phyloP scores from a whole-genome alignment of 805 yeast genomes.

The Saccharomycopsis synnaedendra region DNA sequence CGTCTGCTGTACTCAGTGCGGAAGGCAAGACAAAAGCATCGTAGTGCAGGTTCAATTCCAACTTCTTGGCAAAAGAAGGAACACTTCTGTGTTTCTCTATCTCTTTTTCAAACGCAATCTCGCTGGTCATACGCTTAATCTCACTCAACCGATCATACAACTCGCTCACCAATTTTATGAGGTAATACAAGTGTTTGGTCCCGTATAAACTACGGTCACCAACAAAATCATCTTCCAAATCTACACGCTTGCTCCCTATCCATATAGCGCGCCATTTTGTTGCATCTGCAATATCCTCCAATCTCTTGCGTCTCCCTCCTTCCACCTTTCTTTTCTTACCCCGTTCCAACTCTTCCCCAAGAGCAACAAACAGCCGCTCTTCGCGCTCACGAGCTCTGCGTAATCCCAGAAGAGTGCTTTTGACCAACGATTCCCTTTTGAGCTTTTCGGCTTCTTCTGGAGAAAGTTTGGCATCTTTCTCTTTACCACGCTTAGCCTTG shows the following conservation, averaged over 20 bases:
- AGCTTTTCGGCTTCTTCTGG: background rate
- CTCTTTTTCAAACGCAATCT: constrained; percentile 49
- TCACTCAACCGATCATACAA: constrained; percentile 72
- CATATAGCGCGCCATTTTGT: too few relatives aligned
- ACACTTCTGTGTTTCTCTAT: constrained; percentile 51
- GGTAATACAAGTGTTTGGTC: constrained; percentile 56
- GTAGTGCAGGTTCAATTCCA: constrained; percentile 36
- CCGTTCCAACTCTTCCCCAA: background rate
- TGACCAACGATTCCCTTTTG: background rate
- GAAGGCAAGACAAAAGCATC: constrained; percentile 6
- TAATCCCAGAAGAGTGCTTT: too few relatives aligned
- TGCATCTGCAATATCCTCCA: too few relatives aligned
- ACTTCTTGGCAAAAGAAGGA: constrained; percentile 71
- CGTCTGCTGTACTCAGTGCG: background rate
- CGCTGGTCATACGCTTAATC: constrained; percentile 57
- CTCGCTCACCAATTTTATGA: constrained; percentile 76
- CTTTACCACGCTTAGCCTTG: background rate
- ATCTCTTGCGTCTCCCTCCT: background rate
- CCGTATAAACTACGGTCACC: too few relatives aligned
- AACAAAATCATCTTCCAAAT: too few relatives aligned
- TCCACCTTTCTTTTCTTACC: background rate
- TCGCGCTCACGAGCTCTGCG: too few relatives aligned
- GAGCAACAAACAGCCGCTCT: background rate
- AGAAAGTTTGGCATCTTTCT: background rate
- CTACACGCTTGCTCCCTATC: too few relatives aligned